Evolutionary conservation across 805 yeast genomes (phyloP).

Genomic region (Teunomyces funiuensis): DNA sequence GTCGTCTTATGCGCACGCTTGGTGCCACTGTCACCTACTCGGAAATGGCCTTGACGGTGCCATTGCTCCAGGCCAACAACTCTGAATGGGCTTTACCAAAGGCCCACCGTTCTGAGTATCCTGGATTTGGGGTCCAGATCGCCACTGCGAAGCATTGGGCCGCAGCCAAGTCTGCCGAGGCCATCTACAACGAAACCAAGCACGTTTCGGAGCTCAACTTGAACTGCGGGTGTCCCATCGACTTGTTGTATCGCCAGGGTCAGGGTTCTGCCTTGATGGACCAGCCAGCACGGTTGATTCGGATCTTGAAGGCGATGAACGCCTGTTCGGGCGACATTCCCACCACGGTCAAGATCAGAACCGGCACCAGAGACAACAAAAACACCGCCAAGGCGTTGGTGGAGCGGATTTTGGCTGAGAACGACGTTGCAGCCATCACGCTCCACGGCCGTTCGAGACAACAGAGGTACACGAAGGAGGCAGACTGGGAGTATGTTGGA

Average conservation of each 20-base stretch:
- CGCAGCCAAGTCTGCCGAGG: constrained; percentile 90
- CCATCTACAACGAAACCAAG: constrained; percentile 55
- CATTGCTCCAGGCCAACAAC: constrained; percentile 84
- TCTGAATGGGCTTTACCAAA: constrained; percentile 98
- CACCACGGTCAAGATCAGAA: constrained; percentile 86
- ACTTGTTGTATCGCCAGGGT: constrained; percentile 88
- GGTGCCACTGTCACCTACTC: constrained; percentile 94
- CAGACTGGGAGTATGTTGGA: constrained; percentile 88
- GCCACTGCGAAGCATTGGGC: constrained; percentile 93
- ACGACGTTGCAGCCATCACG: constrained; percentile 87
- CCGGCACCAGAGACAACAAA: constrained; percentile 81
- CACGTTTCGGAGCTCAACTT: constrained; percentile 80
- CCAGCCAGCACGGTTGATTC: constrained; percentile 75
- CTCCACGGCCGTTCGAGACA: constrained; percentile 96
- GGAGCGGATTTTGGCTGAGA: constrained; percentile 67
- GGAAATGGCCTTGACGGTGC: constrained; percentile 91
- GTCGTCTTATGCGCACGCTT: constrained; percentile 84
- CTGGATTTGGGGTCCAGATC: constrained; percentile 91
- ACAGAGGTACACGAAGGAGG: constrained; percentile 87
- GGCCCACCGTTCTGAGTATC: constrained; percentile 77
- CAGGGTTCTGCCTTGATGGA: constrained; percentile 94
- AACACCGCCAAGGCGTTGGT: constrained; percentile 86
- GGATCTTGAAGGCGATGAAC: constrained; percentile 86
- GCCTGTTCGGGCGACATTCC: constrained; percentile 89
- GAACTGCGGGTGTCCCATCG: constrained; percentile 98